A percentile compares a stretch with the other conserved stretches of the same genome.
Conservation (phyloP, 2,329 filamentous ascomycete species). For the Fusarium devonianum region DNA sequence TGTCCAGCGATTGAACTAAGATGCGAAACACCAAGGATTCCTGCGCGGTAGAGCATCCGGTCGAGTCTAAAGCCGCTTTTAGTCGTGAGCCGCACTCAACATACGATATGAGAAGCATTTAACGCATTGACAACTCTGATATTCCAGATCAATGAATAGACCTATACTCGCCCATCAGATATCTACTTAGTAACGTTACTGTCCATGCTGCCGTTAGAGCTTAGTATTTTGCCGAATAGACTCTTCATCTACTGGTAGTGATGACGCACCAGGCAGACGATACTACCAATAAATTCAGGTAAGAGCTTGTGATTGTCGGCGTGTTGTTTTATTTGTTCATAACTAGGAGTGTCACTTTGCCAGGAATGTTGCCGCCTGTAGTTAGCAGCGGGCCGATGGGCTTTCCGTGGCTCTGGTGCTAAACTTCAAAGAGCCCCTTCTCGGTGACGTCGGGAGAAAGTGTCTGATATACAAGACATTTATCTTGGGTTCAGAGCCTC, state of each 20-base stretch:
- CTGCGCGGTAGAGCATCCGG: slow-evolving; percentile 2
- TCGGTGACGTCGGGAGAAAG: slow-evolving; percentile 16
- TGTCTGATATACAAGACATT: too few relatives aligned
- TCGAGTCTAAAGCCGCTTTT: neutral
- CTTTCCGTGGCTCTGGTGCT: slow-evolving; percentile 20
- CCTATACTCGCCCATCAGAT: slow-evolving; percentile 10
- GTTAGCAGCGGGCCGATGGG: slow-evolving; percentile 23
- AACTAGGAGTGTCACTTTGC: too few relatives aligned
- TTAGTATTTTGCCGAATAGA: slow-evolving; percentile 6
- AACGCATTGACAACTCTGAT: slow-evolving; percentile 5
- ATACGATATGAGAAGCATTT: neutral
- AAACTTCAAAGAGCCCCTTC: neutral
- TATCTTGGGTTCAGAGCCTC: too few relatives aligned
- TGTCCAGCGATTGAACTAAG: slow-evolving; percentile 24
- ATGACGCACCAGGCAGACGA: too few relatives aligned
- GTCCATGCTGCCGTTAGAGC: slow-evolving; percentile 3
- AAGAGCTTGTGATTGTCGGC: too few relatives aligned
- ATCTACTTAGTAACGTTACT: neutral
- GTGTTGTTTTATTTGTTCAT: too few relatives aligned
- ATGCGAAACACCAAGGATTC: slow-evolving; percentile 25
- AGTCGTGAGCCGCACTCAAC: slow-evolving; percentile 1
- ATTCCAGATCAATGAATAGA: slow-evolving; percentile 1
- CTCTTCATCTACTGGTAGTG: slow-evolving; percentile 1
- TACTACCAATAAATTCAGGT: neutral
- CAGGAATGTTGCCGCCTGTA: slow-evolving; percentile 22